Conservation (phyloP, 306 rosid species). For the Fagus sylvatica region DNA sequence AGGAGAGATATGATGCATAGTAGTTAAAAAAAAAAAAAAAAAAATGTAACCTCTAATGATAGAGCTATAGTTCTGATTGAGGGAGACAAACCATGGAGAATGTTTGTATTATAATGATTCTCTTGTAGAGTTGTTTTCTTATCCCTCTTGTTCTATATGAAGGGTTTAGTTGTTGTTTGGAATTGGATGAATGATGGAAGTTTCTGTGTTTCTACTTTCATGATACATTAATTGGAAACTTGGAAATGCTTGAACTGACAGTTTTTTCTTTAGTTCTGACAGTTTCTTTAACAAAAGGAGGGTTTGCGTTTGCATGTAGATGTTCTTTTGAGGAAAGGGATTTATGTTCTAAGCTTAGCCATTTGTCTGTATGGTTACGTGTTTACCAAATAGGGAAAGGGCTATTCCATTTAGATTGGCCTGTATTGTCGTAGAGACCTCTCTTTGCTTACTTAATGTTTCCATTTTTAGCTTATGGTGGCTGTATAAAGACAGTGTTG, state of each 20-base stretch:
- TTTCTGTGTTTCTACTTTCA: not conserved
- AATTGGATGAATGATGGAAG: not conserved
- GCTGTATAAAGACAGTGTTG: not conserved
- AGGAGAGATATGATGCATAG: constrained; percentile 1
- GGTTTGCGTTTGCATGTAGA: not conserved
- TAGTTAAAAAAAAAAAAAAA: not conserved
- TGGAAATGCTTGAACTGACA: not conserved
- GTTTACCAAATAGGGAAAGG: not conserved
- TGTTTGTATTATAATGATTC: constrained; percentile 1
- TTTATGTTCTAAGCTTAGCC: not conserved
- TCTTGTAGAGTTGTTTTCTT: not conserved
- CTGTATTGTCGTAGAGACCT: not conserved
- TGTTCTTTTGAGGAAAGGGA: not conserved
- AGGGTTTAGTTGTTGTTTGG: not conserved
- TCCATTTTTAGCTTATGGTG: not conserved
- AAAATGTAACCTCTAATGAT: constrained; percentile 18
- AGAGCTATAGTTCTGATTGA: constrained; percentile 5
- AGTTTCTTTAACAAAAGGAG: not conserved
- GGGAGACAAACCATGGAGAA: constrained; percentile 7
- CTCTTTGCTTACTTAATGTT: not conserved
- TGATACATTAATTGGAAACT: not conserved
- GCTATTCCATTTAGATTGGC: not conserved
- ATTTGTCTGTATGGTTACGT: constrained; percentile 7
- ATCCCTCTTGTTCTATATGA: not conserved
- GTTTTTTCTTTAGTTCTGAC: not conserved